Evolutionary conservation across 441 rosid genomes (phyloP).

Genomic region (Pelargonium australe): DNA sequence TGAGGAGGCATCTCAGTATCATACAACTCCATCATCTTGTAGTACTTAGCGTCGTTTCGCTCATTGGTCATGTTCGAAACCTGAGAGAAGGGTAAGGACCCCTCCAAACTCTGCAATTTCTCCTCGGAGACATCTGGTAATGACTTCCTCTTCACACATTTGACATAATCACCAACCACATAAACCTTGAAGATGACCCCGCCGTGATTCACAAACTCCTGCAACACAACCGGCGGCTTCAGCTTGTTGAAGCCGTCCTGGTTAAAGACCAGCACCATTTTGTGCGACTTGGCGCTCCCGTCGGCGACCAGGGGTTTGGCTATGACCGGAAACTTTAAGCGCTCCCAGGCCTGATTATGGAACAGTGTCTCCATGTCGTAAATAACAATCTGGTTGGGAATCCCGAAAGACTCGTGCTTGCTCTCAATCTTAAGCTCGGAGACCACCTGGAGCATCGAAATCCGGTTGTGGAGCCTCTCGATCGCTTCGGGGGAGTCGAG

Average conservation of each 20-base stretch:
- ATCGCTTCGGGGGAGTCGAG: slow-evolving; percentile 43
- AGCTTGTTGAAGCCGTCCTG: slow-evolving; percentile 45
- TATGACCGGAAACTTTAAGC: slow-evolving; percentile 49
- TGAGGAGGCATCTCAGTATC: slow-evolving; percentile 44
- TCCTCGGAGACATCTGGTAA: slow-evolving; percentile 57
- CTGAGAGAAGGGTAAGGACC: slow-evolving; percentile 41
- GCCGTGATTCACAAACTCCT: slow-evolving; percentile 72
- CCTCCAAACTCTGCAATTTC: slow-evolving; percentile 35
- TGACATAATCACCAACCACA: slow-evolving; percentile 55
- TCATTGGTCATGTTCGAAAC: slow-evolving; percentile 33
- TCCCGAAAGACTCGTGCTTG: slow-evolving; percentile 32
- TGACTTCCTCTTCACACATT: slow-evolving; percentile 61
- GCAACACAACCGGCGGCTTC: slow-evolving; percentile 60
- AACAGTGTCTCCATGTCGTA: slow-evolving; percentile 44
- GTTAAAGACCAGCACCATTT: slow-evolving; percentile 52
- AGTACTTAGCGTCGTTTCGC: slow-evolving; percentile 30
- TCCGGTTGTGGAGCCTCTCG: slow-evolving; percentile 48
- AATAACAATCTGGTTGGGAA: slow-evolving; percentile 57
- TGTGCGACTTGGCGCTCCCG: slow-evolving; percentile 67
- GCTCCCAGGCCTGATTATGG: slow-evolving; percentile 32
- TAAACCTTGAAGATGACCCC: slow-evolving; percentile 74
- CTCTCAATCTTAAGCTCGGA: slow-evolving; percentile 34
- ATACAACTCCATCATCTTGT: slow-evolving; percentile 33
- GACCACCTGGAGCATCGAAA: slow-evolving; percentile 54
- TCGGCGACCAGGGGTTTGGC: slow-evolving; percentile 72